Conservation (phyloP, 2,329 filamentous ascomycete species). For the Hypomyces perniciosus region DNA sequence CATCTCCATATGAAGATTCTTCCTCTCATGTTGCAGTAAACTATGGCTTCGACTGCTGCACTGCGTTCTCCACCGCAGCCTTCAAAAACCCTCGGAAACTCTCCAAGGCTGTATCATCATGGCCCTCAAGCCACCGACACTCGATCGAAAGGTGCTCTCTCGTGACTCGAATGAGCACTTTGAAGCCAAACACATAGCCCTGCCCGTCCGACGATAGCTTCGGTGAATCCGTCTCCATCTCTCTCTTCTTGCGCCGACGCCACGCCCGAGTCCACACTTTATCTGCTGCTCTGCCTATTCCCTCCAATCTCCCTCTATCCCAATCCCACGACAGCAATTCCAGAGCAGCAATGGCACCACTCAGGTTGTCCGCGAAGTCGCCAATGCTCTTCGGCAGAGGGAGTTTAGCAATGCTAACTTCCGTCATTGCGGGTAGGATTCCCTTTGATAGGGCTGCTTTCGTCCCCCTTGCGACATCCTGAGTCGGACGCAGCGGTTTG, state of each 20-base stretch:
- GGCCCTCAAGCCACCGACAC: conserved; percentile 64
- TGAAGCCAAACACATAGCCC: conserved; percentile 51
- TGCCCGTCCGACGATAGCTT: conserved; percentile 17
- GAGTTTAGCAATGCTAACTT: conserved; percentile 38
- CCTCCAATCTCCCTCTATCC: conserved; percentile 46
- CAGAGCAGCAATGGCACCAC: conserved; percentile 46
- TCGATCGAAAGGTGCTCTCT: conserved; percentile 38
- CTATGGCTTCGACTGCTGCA: background rate
- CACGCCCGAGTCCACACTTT: conserved; percentile 78
- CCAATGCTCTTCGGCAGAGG: conserved; percentile 38
- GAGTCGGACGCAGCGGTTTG: conserved; percentile 54
- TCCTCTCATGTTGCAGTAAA: no score
- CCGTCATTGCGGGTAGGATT: conserved; percentile 38
- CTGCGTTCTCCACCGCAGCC: conserved; percentile 22
- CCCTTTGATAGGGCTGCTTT: conserved; percentile 34
- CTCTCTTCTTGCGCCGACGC: conserved; percentile 51
- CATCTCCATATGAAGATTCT: no score
- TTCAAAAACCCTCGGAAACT: conserved; percentile 81
- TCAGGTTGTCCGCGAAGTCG: conserved; percentile 28
- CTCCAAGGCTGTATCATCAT: conserved; percentile 69
- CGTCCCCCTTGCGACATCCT: conserved; percentile 39
- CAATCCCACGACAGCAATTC: conserved; percentile 60
- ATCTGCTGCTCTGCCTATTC: conserved; percentile 56
- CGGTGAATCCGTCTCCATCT: conserved; percentile 37
- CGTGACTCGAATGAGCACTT: conserved; percentile 41